Base-by-base conservation (phyloP, 345 rosid genomes). In the Carallia pectinifolia region DNA sequence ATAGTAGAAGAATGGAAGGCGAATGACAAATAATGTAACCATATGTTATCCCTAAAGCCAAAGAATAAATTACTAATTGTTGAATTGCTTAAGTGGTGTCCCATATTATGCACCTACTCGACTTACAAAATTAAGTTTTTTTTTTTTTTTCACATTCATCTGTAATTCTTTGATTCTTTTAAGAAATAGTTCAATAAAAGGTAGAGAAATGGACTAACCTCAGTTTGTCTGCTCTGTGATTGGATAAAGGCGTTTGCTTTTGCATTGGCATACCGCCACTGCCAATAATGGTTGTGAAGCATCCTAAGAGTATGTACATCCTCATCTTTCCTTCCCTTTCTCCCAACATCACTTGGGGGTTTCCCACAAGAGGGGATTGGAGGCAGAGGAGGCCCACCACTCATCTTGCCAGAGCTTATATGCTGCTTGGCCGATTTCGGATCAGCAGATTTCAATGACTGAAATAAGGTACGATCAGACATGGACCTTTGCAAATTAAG, bases 211-310 rank as follows among this genome's bases (percentile, higher is more conserved):
- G 23, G 71, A 68, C 81, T 65, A 60, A 94, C 98, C 96, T 94
- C 90, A 4, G 87, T 83, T 80, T 88, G 87, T 80, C 79, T 55
- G 73, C 74, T 86, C 76, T 89, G 97, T 72, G 86, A 56, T 48
- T 79, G 81, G 44, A 74, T 64, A n/a, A 85, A 79, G 36, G 73
- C 70, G 68, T 78, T 87, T 27, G 90, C 87, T 74, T 89, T 91
- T 2, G 95, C 94, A 29, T 91, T 94, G n/a, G 86, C 91, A 55
- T 79, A 88, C 74, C 91, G 83, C 98, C 97, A 94, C 74, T 89
- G 97, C 67, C 89, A 76, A 70, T 83, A 77, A n/a, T 83, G 87
- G 61, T 88, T 91, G 59, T 89, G 85, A n/a, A 91, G 82, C 82
- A 91, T 63, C 56, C 76, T 91, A 47, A 94, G 77, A 59, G 84